Evolutionary conservation across 2,329 filamentous ascomycete species (phyloP).

Genomic region (Aspergillus oerlinghausenensis): DNA sequence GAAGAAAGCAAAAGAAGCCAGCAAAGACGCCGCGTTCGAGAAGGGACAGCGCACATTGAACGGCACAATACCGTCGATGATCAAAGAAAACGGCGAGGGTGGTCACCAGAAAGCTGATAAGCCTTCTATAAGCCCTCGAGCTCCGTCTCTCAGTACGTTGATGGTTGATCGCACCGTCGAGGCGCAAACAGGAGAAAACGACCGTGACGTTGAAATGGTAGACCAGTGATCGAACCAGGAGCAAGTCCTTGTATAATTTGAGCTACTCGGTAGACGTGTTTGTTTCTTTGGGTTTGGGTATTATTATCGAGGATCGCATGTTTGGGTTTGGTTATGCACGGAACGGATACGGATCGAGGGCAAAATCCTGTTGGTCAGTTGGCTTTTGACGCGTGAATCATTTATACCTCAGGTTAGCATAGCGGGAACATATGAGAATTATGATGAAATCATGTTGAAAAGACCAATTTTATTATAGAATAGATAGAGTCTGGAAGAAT

Average conservation of each 20-base stretch:
- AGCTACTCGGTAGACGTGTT: neutral
- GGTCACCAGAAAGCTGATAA: constrained; percentile 15
- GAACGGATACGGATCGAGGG: neutral
- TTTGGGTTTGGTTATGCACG: neutral
- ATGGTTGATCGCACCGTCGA: constrained; percentile 52
- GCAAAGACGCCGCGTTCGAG: constrained; percentile 27
- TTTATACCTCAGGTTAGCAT: neutral
- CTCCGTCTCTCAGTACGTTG: constrained; percentile 50
- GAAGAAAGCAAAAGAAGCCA: constrained; percentile 42
- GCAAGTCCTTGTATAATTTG: neutral
- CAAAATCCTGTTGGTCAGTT: neutral
- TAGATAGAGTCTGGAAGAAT: neutral
- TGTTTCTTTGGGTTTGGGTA: neutral
- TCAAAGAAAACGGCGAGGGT: constrained; percentile 20
- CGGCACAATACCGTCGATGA: constrained; percentile 16
- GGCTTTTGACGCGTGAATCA: neutral
- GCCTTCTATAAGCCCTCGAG: constrained; percentile 25
- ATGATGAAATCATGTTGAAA: no score
- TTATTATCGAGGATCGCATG: neutral
- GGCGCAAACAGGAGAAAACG: constrained; percentile 32
- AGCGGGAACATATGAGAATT: neutral
- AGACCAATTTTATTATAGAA: neutral
- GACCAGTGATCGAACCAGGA: constrained; percentile 35
- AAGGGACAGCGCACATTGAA: constrained; percentile 38
- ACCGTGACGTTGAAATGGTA: constrained; percentile 58